A percentile compares a stretch with the other conserved stretches of the same genome.
Conservation (phyloP, 495 filamentous ascomycete genomes). For the Rostrohypoxylon terebratum region DNA sequence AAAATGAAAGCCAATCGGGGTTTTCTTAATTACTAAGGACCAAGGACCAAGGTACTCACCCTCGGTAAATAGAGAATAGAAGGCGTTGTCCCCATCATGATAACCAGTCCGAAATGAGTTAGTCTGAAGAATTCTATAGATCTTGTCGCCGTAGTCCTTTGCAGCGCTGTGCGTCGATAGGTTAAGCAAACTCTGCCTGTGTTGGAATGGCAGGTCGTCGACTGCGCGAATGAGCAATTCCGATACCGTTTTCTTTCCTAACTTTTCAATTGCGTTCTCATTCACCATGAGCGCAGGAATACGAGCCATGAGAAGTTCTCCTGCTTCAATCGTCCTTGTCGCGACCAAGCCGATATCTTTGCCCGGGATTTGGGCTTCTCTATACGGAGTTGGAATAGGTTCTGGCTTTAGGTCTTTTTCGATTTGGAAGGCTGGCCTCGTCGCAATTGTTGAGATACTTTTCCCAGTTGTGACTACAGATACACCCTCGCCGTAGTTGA, state of each 20-base stretch:
- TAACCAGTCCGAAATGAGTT: constrained; percentile 50
- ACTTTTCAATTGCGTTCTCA: constrained; percentile 42
- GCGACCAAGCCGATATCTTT: constrained; percentile 53
- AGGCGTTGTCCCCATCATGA: constrained; percentile 44
- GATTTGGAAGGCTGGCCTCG: constrained; percentile 28
- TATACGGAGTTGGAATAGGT: constrained; percentile 21
- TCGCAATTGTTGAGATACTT: constrained; percentile 32
- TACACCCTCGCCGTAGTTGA: constrained; percentile 48
- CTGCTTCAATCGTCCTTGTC: constrained; percentile 41
- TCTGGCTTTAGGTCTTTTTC: background rate
- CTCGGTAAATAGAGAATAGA: constrained; percentile 50
- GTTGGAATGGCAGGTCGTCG: constrained; percentile 38
- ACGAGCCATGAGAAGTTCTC: constrained; percentile 47
- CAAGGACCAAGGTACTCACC: constrained; percentile 40
- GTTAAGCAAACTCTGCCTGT: constrained; percentile 42
- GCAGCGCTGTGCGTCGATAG: constrained; percentile 43
- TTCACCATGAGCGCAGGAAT: constrained; percentile 52
- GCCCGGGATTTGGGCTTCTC: constrained; percentile 41
- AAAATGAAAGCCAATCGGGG: background rate
- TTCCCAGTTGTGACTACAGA: constrained; percentile 51
- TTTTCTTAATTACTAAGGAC: background rate
- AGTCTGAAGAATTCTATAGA: constrained; percentile 49
- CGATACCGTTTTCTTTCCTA: constrained; percentile 36
- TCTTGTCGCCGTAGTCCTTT: constrained; percentile 29
- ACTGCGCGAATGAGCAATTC: constrained; percentile 46